Evolutionary conservation across 805 yeast genomes (phyloP).

Genomic region (Tetrapisispora phaffii): DNA sequence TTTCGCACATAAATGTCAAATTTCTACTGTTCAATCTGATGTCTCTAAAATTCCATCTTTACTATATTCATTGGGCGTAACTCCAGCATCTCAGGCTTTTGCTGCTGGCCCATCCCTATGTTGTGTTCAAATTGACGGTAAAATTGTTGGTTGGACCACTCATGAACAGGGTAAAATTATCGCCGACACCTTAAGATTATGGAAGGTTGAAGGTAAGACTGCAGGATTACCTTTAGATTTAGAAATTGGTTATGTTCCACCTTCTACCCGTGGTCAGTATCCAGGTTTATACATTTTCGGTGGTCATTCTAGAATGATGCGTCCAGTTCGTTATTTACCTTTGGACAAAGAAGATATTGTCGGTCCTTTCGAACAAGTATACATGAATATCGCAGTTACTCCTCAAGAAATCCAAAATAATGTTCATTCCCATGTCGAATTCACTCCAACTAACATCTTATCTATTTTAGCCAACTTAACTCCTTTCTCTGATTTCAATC

Average conservation of each 20-base stretch:
- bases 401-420: constrained; percentile 80
- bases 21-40: constrained; percentile 68
- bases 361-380: constrained; percentile 97
- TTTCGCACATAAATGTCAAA: constrained; percentile 87
- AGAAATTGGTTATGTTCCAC: constrained; percentile 94
- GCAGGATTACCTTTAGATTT: constrained; percentile 68
- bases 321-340: constrained; percentile 90
- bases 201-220: constrained; percentile 79
- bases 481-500: constrained; percentile 96
- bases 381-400: constrained; percentile 90
- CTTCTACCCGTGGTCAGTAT: constrained; percentile 91
- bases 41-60: constrained; percentile 60
- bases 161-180: constrained; percentile 79
- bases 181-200: constrained; percentile 81
- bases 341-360: constrained; percentile 73
- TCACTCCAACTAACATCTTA: constrained; percentile 85
- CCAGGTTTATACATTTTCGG: constrained; percentile 92
- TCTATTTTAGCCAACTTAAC: constrained; percentile 94
- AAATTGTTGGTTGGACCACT: constrained; percentile 86
- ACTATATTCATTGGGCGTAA: constrained; percentile 65
- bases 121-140: constrained; percentile 91
- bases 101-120: constrained; percentile 83
- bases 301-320: constrained; percentile 88
- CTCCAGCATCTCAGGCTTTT: constrained; percentile 59
- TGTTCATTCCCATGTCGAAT: constrained; percentile 88